These are phyloP conservation scores for Chlamydomonas asymmetrica DNA, from an alignment of 139 green algal species.

Conservation along the genomic window DNA sequence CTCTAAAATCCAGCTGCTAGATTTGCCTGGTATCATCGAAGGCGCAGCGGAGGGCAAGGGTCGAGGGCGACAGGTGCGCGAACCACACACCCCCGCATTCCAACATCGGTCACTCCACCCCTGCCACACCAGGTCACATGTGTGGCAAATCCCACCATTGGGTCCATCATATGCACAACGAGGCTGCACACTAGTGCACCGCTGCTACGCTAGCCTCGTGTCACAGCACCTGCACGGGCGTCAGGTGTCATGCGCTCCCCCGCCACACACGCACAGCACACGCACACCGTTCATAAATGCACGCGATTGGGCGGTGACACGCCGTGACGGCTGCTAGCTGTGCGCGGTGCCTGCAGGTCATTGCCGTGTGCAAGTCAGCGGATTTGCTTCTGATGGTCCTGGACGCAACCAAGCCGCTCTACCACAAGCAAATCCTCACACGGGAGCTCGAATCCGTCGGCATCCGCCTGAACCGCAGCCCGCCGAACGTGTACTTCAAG, in stretches of 20 bases:
- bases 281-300: neutral
- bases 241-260: too few relatives aligned
- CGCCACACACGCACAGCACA: neutral
- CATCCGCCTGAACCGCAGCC: constrained; percentile 88
- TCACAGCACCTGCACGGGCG: too few relatives aligned
- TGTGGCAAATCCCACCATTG: too few relatives aligned
- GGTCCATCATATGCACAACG: too few relatives aligned
- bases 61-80: constrained; percentile 75
- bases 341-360: constrained; percentile 90
- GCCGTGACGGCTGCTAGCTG: too few relatives aligned
- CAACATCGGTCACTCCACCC: neutral
- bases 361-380: constrained; percentile 96
- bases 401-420: constrained; percentile 94
- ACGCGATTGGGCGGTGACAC: too few relatives aligned
- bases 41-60: constrained; percentile 95
- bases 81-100: neutral
- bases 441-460: constrained; percentile 93
- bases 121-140: neutral
- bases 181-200: neutral
- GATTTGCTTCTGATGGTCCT: constrained; percentile 99
- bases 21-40: constrained; percentile 99
- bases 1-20: constrained; percentile 98
- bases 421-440: constrained; percentile 93
- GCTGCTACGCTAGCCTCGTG: neutral
- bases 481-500: constrained; percentile 93